Evolutionary conservation across 2,329 filamentous ascomycete species (phyloP), one percentile per base, ranked within the genome.

Genomic region (Fusarium lyarnte): DNA sequence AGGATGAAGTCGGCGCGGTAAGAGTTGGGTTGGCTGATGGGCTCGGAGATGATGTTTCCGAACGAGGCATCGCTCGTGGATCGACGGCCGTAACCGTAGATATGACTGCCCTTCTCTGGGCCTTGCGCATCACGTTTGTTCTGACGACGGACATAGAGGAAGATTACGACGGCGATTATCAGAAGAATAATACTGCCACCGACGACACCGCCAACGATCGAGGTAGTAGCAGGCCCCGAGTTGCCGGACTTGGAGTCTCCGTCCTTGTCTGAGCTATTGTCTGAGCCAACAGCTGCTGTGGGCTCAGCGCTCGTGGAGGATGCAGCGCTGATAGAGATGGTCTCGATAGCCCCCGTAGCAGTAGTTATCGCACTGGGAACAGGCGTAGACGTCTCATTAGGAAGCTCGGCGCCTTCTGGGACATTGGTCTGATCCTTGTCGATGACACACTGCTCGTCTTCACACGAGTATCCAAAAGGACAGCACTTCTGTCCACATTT

Each of bases 401-500:
- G 71, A 52, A 72, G 75, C 21, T 78, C 62, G 4, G 79, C 62
- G 4, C 76, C 78, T 59, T 79, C 82, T 27, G 83, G 83, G 42
- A 73, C n/a, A 36, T 78, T 70, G 13, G 80, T 79, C 76, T 91
- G 87, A 75, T 91, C 85, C 21, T 81, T 69, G 69, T 90, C 80
- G 74, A 82, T 84, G 16, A 84, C 78, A 75, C 92, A 94, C 68
- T 82, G 69, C n/a, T 82, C 82, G 58, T 78, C 78, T 39, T 86
- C 80, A 81, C 93, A 95, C 3, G 84, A 82, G 81, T 91, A 94
- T 6, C 93, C 93, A 79, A 91, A 91, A 0, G 93, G 92, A 78
- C 93, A 95, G 81, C 92, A 95, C 29, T 59, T 80, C 23, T 75
- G 78, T 19, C 87, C 90, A 74, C 93, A 94, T 25, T 81, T 85